Evolutionary conservation across 495 filamentous ascomycete species (phyloP).

Genomic region (Annulohypoxylon maeteangense): DNA sequence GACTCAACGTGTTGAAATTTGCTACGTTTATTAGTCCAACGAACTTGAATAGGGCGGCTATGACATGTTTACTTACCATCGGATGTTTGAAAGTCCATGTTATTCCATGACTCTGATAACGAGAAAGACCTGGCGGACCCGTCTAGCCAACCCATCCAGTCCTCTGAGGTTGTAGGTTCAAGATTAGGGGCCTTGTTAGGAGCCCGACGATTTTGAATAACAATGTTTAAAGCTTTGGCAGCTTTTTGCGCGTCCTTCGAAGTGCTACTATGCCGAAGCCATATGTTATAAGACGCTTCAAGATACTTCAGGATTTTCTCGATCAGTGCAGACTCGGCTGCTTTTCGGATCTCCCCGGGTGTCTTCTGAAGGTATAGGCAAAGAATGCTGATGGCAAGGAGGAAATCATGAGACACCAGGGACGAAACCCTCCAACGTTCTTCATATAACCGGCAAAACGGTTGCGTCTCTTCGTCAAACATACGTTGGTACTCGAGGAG

Average conservation of each 20-base stretch:
- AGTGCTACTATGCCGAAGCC: neutral
- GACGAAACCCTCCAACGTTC: neutral
- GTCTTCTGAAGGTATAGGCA: neutral
- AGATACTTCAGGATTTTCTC: neutral
- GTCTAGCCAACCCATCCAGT: neutral
- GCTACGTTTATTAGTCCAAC: neutral
- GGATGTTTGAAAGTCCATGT: neutral
- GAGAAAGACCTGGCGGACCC: neutral
- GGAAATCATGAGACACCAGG: neutral
- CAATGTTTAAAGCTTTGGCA: neutral
- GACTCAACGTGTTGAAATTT: neutral
- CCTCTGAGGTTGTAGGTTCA: neutral
- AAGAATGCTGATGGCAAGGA: neutral
- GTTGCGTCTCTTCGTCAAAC: neutral
- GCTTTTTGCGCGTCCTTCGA: neutral
- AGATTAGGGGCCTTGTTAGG: neutral
- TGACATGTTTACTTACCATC: neutral
- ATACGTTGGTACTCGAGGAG: neutral
- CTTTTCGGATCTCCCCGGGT: neutral
- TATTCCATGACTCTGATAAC: neutral
- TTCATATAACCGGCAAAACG: neutral
- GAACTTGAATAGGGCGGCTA: neutral
- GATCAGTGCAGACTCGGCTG: neutral
- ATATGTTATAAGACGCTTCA: neutral
- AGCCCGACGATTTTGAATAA: neutral